These are phyloP conservation scores for Hemileccinum rubropunctum DNA, from an alignment of 768 basidiomycete species.

Conservation along the genomic window DNA sequence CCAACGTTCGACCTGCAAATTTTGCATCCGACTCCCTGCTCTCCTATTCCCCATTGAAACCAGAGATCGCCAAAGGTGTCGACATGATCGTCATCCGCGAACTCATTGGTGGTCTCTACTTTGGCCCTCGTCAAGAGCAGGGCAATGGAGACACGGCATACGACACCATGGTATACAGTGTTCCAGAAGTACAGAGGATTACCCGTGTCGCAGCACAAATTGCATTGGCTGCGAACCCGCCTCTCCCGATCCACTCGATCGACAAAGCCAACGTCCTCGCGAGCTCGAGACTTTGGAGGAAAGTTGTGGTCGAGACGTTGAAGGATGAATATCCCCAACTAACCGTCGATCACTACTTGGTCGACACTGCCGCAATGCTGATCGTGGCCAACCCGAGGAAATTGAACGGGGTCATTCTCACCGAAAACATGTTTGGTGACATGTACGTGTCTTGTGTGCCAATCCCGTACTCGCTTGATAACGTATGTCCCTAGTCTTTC, in stretches of 20 bases:
- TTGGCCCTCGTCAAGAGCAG: constrained; percentile 89
- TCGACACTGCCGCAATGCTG: constrained; percentile 96
- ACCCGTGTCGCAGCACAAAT: constrained; percentile 95
- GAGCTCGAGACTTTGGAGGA: constrained; percentile 90
- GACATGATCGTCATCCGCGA: constrained; percentile 95
- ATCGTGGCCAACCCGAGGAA: constrained; percentile 88
- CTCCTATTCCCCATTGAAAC: constrained; percentile 83
- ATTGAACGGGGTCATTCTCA: constrained; percentile 92
- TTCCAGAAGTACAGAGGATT: constrained; percentile 89
- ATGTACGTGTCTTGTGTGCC: constrained; percentile 59
- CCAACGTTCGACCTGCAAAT: constrained; percentile 96
- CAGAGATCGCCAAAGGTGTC: constrained; percentile 76
- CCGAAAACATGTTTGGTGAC: constrained; percentile 95
- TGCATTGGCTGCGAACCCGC: constrained; percentile 78
- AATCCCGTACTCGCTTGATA: constrained; percentile 3
- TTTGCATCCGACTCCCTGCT: constrained; percentile 92
- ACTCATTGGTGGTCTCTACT: constrained; percentile 95
- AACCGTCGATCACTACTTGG: constrained; percentile 84
- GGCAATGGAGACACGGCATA: constrained; percentile 71
- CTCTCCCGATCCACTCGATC: constrained; percentile 85
- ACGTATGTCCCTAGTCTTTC: constrained; percentile 61
- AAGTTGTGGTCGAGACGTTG: constrained; percentile 84
- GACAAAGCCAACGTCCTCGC: constrained; percentile 99
- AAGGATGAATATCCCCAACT: constrained; percentile 86
- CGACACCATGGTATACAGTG: constrained; percentile 93